These are phyloP conservation scores for Saururus chinensis DNA, from an alignment of 164 flowering plant species.

Conservation along the genomic window DNA sequence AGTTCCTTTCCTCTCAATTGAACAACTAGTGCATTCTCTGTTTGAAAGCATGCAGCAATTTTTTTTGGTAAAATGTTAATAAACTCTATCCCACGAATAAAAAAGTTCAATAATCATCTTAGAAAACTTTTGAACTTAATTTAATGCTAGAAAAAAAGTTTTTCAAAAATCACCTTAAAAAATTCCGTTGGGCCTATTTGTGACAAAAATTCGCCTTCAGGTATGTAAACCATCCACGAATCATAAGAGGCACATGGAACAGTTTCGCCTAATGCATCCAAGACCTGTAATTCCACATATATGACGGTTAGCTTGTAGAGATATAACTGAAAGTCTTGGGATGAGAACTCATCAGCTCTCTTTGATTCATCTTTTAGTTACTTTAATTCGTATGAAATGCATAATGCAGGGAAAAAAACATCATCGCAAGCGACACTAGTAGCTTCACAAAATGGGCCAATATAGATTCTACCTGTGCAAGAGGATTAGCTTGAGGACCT, in stretches of 20 bases:
- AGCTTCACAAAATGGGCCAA: background rate
- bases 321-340: too few relatives aligned
- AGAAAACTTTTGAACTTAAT: too few relatives aligned
- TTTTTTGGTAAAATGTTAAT: background rate
- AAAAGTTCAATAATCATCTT: background rate
- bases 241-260: slow-evolving; percentile 71
- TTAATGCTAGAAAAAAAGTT: too few relatives aligned
- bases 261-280: slow-evolving; percentile 87
- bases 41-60: too few relatives aligned
- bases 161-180: slow-evolving; percentile 44
- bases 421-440: background rate
- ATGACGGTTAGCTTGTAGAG: too few relatives aligned
- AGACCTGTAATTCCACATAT: slow-evolving; percentile 37
- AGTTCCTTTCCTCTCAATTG: background rate
- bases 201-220: slow-evolving; percentile 89
- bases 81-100: background rate
- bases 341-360: too few relatives aligned
- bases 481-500: slow-evolving; percentile 95
- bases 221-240: slow-evolving; percentile 96
- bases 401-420: background rate
- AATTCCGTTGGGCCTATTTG: slow-evolving; percentile 91
- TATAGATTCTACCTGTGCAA: slow-evolving; percentile 51
- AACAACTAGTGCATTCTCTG: background rate
- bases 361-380: too few relatives aligned
- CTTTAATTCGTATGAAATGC: too few relatives aligned